Evolutionary conservation across 352 stramenopile species (phyloP), one percentile per base, ranked within the genome.

Genomic region (Phytopythium ostracodes): DNA sequence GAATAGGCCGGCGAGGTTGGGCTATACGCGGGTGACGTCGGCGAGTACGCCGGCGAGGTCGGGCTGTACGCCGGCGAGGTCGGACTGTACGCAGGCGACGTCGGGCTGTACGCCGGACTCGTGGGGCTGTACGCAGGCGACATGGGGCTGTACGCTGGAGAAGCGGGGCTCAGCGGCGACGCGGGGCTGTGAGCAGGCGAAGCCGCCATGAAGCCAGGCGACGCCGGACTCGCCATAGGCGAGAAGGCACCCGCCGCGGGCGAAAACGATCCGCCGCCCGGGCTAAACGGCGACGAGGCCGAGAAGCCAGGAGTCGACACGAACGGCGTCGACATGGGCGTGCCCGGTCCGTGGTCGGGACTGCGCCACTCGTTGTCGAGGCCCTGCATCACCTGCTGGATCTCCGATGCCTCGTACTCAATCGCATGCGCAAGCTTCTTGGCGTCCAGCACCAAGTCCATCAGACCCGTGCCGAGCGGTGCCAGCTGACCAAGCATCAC

Each of bases 401-500:
- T 96, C 72, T 98, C 93, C 2, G 84, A 91, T 8, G 92, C 88
- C 67, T 98, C 95, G 63, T 98, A 93, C 68, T 99, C 97, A 54
- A 99, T 97, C 38, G 97, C 98, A 63, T 99, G 92, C 56, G 92
- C 88, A 17, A 99, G 87, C 75, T 99, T 99, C 69, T 98, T 94
- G 43, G 98, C 96, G 66, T 99, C 97, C 40, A 99, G 82, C 55
- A 99, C 87, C 36, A 99, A 75, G 59, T 99, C 97, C 83, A 99
- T 98, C 25, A 98, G 81, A 65, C 97, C 97, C 15, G 97, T 99
- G 64, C 97, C 97, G 42, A 99, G 88, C 54, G 92, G 88, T 58
- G 96, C 94, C 67, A 99, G 84, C 72, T 99, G 96, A 2, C 97
- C 97, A 67, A 99, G 89, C 96, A 99, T 98, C 58, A 99, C 97